Evolutionary conservation across 164 flowering plant genomes (phyloP), one percentile per base, ranked within the genome.

Genomic region (Piper betle): DNA sequence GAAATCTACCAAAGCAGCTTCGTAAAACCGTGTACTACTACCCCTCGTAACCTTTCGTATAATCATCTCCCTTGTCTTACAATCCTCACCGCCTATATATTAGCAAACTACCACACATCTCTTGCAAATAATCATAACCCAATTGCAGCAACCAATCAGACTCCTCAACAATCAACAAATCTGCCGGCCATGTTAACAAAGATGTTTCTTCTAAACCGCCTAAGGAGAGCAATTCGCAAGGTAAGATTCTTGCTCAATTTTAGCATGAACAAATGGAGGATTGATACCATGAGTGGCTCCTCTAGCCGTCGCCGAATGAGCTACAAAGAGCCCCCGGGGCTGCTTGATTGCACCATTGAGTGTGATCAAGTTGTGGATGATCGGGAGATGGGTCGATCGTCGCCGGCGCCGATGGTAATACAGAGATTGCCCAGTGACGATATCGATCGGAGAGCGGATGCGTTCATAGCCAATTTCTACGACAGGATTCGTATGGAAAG

Each of bases 361-460:
- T 43, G 17, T 16, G 53, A 58, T 33, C 12, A 16, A 6, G 53
- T 15, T 0, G 70, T 50, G n/a, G n/a, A n/a, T 16, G 25, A 56
- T 50, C 54, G 46, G 16, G 43, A 18, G 0, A 12, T 61, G 16
- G 50, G 60, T 1, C 50, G 50, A 43, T 43, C 50, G n/a, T n/a
- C n/a, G n/a, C n/a, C n/a, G n/a, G n/a, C n/a, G n/a, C 73, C 69
- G 18, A 70, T 82, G 55, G 64, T 74, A 3, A 69, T 17, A 8
- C 78, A 83, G 46, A 63, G 17, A 43, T 57, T 61, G 37, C 53
- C 71, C 0, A 19, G 55, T 6, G 79, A 73, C 6, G 90, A 84
- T 71, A 40, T 84, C 19, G 84, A 84, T 70, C 59, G 20, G 55
- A 79, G 69, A 59, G 86, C 87, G 0, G 90, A 84, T 53, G 60